Evolutionary conservation across 228 moss, liverwort and hornwort genomes (phyloP), one percentile per base, ranked within the genome.

Genomic region (Sphagnum fallax): DNA sequence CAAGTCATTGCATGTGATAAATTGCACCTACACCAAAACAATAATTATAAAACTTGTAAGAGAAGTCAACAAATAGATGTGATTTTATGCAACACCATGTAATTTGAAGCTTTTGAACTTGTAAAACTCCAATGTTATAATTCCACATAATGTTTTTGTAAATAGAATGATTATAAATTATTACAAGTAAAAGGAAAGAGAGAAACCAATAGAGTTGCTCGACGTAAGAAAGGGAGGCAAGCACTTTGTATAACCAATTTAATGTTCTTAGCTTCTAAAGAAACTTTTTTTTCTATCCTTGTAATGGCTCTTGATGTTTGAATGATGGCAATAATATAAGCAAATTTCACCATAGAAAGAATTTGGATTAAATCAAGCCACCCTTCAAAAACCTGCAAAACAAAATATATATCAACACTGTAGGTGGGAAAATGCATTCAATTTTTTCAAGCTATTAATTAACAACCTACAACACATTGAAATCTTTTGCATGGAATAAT

Each of bases 191-290:
- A 67, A 69, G 68, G 49, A 67, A 50, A 69, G 75, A 68, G 51
- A 74, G 66, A 60, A 69, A 97, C 97, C 93, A 97, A 73, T 70
- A 93, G 74, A 70, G 93, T 81, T 76, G 89, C 87, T 80, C 93
- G 82, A 64, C 97, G 84, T 76, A 93, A 61, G 79, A 93, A 97
- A 48, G 97, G 93, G 59, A 93, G 74, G 74, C 90, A 93, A 8
- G 88, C 72, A 55, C 80, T 63, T 77, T 83, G 83, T 68, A 91
- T 62, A 59, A 90, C 74, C 78, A 76, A 75, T 59, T 79, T 80
- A 70, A 82, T 84, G 70, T 73, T 68, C 65, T 63, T 79, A 32
- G 32, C 32, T 32, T 78, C 62, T 70, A 50, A 70, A 48, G 52
- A 52, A 72, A 60, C 64, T 66, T 55, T 72, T 69, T 62, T 55